Percentiles rank a stretch among this genome's conserved stretches.
Conservation (phyloP, 1,139 yeast species). For the Candida freyschussii region DNA sequence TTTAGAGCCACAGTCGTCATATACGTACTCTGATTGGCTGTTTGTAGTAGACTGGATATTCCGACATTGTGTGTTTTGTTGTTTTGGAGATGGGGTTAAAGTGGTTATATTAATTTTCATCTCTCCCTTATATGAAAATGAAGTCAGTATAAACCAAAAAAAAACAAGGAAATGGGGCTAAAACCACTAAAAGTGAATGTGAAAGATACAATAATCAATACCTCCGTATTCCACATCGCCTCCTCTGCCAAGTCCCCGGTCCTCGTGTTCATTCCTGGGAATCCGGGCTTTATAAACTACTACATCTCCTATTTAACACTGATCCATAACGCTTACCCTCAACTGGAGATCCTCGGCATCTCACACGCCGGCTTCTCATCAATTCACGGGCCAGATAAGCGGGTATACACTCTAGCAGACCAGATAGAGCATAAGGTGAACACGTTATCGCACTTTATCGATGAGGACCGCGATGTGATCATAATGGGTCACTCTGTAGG, state of each 20-base stretch:
- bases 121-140: too few species aligned
- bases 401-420: slow-evolving; percentile 38
- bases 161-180: slow-evolving; percentile 2
- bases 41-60: slow-evolving; percentile 52
- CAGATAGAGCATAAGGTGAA: slow-evolving; percentile 49
- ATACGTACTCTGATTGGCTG: slow-evolving; percentile 61
- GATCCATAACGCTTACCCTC: slow-evolving; percentile 34
- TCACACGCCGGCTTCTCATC: slow-evolving; percentile 39
- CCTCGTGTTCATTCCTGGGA: slow-evolving; percentile 59
- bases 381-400: slow-evolving; percentile 10
- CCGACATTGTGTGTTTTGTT: slow-evolving; percentile 14
- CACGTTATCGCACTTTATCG: slow-evolving; percentile 32
- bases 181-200: slow-evolving; percentile 5
- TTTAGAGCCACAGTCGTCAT: not conserved
- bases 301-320: slow-evolving; percentile 46
- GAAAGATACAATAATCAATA: slow-evolving; percentile 3
- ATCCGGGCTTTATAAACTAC: slow-evolving; percentile 61
- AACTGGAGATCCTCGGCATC: slow-evolving; percentile 45
- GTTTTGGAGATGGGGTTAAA: too few species aligned
- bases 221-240: slow-evolving; percentile 15
- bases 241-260: slow-evolving; percentile 28
- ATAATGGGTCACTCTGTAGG: slow-evolving; percentile 64
- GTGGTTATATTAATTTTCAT: too few species aligned
- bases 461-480: slow-evolving; percentile 33
- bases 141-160: not conserved